phyloP scores from a whole-genome alignment of 2,329 filamentous ascomycete species.

The Aspergillus sp. region DNA sequence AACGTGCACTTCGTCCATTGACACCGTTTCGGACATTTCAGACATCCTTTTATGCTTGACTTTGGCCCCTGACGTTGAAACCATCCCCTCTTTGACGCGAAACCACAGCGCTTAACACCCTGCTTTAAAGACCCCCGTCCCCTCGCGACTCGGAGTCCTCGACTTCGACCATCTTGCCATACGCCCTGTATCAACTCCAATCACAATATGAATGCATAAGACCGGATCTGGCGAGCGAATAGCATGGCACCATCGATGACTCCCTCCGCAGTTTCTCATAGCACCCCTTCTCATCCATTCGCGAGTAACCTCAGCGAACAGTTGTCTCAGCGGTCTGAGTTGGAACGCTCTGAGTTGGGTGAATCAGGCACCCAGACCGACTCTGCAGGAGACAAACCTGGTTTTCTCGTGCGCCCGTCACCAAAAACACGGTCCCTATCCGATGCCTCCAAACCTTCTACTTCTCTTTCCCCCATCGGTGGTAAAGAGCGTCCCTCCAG shows the following conservation, averaged over 20 bases:
- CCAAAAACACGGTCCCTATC: constrained; percentile 64
- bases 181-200: background rate
- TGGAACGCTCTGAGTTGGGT: constrained; percentile 21
- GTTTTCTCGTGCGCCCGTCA: constrained; percentile 29
- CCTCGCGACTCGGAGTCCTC: background rate
- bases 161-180: background rate
- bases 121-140: background rate
- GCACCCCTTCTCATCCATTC: constrained; percentile 22
- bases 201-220: constrained; percentile 11
- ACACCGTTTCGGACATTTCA: background rate
- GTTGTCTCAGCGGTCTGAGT: constrained; percentile 28
- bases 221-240: constrained; percentile 4
- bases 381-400: constrained; percentile 10
- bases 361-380: constrained; percentile 15
- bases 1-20: constrained; percentile 1
- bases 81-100: background rate
- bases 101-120: constrained; percentile 3
- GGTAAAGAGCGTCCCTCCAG: constrained; percentile 55
- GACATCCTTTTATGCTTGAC: background rate
- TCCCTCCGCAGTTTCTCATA: constrained; percentile 23
- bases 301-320: constrained; percentile 41
- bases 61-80: background rate
- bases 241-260: constrained; percentile 23
- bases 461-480: constrained; percentile 61
- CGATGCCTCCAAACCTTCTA: constrained; percentile 59